These are phyloP conservation scores for Alternaria rosae DNA, from an alignment of 2,329 filamentous ascomycete genomes.

Conservation along the genomic window DNA sequence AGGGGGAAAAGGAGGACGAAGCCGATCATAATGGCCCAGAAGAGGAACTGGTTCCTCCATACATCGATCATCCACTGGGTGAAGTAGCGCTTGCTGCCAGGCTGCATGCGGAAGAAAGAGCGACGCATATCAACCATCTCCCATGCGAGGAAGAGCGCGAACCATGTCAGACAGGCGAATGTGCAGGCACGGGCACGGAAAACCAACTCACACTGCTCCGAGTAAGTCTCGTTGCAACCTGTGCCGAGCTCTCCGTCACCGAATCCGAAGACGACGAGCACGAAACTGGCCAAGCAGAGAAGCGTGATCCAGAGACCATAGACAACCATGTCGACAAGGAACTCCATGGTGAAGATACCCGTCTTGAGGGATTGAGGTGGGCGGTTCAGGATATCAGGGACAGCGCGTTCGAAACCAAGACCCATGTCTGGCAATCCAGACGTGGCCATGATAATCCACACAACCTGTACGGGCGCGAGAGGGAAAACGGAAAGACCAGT, in stretches of 20 bases:
- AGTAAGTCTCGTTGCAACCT: conserved; percentile 48
- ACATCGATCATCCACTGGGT: conserved; percentile 71
- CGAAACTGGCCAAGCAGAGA: conserved; percentile 45
- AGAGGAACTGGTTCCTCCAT: conserved; percentile 74
- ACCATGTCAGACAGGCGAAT: conserved; percentile 79
- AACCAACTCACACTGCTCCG: conserved; percentile 42
- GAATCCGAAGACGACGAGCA: conserved; percentile 45
- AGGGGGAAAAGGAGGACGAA: conserved; percentile 57
- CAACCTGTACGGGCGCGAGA: conserved; percentile 82
- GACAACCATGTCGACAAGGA: conserved; percentile 49
- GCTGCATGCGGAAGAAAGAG: conserved; percentile 78
- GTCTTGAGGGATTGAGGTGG: conserved; percentile 68
- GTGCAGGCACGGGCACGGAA: conserved; percentile 71
- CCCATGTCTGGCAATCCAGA: conserved; percentile 81
- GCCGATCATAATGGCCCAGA: conserved; percentile 54
- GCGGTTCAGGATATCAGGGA: conserved; percentile 78
- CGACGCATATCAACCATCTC: conserved; percentile 77
- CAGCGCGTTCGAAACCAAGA: conserved; percentile 78
- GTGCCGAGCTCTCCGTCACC: conserved; percentile 44
- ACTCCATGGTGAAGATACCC: conserved; percentile 50
- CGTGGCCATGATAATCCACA: conserved; percentile 96
- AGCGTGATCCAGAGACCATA: conserved; percentile 48
- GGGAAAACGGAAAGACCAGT: conserved; percentile 81
- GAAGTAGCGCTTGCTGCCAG: conserved; percentile 58
- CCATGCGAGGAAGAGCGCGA: conserved; percentile 79